Percentiles rank a stretch among this genome's conserved stretches.
Evolutionary conservation across 768 basidiomycete genomes (phyloP).

Genomic region (Tulasnella sp.): DNA sequence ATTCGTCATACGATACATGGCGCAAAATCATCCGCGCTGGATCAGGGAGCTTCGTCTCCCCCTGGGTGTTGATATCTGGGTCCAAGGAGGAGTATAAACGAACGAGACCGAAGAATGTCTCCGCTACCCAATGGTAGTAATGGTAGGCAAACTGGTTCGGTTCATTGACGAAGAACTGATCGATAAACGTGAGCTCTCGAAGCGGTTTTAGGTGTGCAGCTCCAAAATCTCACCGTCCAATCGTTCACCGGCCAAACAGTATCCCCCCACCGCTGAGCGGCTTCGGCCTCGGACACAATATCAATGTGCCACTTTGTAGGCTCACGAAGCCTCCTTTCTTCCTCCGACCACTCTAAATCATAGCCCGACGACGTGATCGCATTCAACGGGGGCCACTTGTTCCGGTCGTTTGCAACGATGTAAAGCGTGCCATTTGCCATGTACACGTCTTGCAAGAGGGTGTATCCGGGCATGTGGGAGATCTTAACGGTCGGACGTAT

Average conservation of each 20-base stretch:
- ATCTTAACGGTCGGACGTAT: conserved; percentile 52
- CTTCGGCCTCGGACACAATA: conserved; percentile 65
- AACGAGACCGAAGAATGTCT: conserved; percentile 61
- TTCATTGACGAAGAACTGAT: conserved; percentile 79
- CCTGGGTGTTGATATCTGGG: conserved; percentile 37
- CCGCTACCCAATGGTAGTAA: conserved; percentile 28
- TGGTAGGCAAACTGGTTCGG: conserved; percentile 65
- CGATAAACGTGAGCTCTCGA: conserved; percentile 47
- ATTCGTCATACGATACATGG: conserved; percentile 48
- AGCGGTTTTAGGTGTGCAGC: conserved; percentile 29
- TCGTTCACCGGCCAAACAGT: conserved; percentile 70
- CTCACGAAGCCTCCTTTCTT: conserved; percentile 52
- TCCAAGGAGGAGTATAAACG: conserved; percentile 67
- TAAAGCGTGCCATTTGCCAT: conserved; percentile 66
- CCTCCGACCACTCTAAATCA: conserved; percentile 53
- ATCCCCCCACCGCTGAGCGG: conserved; percentile 62
- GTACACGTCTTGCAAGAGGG: conserved; percentile 77
- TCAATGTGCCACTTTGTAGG: conserved; percentile 77
- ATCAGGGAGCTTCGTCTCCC: conserved; percentile 52
- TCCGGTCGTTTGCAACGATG: conserved; percentile 63
- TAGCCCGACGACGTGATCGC: conserved; percentile 68
- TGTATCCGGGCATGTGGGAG: conserved; percentile 74
- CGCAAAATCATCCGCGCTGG: conserved; percentile 76
- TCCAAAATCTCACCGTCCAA: conserved; percentile 48
- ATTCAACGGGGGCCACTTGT: conserved; percentile 57